Conservation (phyloP, 257 asterid genomes). For the Solanum pimpinellifolium region DNA sequence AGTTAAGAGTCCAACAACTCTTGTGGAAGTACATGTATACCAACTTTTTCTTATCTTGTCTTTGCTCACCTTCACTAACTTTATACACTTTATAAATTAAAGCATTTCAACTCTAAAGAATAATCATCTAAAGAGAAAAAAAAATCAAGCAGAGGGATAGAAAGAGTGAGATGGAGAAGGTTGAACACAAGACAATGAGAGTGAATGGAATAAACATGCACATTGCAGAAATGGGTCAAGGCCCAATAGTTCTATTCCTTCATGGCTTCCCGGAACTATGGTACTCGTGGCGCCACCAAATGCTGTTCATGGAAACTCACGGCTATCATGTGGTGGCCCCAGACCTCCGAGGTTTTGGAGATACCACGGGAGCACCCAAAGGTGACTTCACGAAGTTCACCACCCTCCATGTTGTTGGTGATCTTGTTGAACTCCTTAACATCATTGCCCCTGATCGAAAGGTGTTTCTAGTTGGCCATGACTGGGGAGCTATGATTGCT, state of each 20-base stretch:
- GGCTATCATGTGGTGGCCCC: constrained; percentile 69
- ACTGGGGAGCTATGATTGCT: constrained; percentile 68
- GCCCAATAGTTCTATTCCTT: constrained; percentile 63
- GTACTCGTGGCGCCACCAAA: constrained; percentile 95
- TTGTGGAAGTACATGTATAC: not conserved
- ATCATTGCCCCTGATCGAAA: constrained; percentile 29
- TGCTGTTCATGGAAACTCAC: constrained; percentile 48
- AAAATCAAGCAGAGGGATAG: not conserved
- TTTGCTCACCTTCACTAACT: not conserved
- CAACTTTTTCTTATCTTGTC: not conserved
- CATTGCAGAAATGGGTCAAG: constrained; percentile 63
- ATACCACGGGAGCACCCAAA: constrained; percentile 55
- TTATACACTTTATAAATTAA: not conserved
- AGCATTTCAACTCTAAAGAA: not conserved
- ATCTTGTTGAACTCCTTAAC: constrained; percentile 41
- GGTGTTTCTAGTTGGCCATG: constrained; percentile 83
- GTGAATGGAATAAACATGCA: constrained; percentile 56
- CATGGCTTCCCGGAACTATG: constrained; percentile 91
- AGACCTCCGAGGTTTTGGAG: constrained; percentile 72
- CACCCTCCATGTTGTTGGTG: constrained; percentile 52
- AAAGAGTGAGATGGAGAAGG: not conserved
- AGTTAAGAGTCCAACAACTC: not conserved
- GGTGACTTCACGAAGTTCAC: constrained; percentile 49
- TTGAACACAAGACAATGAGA: constrained; percentile 36
- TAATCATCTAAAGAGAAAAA: not conserved